These are phyloP conservation scores for Cardiospermum halicacabum DNA, from an alignment of 345 rosid species.

Conservation along the genomic window DNA sequence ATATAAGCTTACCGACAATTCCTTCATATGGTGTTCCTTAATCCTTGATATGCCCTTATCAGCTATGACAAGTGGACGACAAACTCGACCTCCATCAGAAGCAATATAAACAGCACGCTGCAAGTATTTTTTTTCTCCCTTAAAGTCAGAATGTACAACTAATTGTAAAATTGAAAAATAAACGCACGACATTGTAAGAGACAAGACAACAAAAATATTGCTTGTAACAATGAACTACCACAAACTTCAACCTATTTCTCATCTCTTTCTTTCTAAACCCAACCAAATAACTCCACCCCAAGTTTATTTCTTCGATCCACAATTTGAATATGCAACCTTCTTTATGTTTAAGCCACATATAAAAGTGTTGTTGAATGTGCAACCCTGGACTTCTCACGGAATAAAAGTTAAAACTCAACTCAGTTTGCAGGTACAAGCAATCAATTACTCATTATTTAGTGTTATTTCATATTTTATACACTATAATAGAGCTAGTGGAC, in stretches of 20 bases:
- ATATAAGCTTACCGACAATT: conserved; percentile 55
- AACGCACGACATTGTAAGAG: conserved; percentile 2
- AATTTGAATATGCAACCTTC: too few species aligned
- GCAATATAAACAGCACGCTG: conserved; percentile 90
- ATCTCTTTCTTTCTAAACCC: too few species aligned
- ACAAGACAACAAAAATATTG: not conserved
- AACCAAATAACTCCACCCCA: too few species aligned
- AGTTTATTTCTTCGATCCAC: too few species aligned
- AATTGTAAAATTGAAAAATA: conserved; percentile 1
- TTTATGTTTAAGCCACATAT: too few species aligned
- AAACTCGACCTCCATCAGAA: conserved; percentile 98
- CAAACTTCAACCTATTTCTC: not conserved
- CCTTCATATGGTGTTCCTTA: conserved; percentile 88
- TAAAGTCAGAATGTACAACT: conserved; percentile 16
- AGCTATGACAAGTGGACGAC: conserved; percentile 96
- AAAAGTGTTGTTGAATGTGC: too few species aligned
- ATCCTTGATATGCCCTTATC: conserved; percentile 90
- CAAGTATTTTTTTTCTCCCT: conserved; percentile 16
- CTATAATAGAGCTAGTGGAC: too few species aligned
- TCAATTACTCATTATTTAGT: too few species aligned
- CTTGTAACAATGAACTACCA: not conserved
- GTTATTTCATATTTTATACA: too few species aligned
- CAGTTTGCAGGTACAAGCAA: too few species aligned
- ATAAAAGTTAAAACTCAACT: too few species aligned
- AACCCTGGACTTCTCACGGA: too few species aligned